Base-by-base conservation (phyloP, 805 yeast genomes). In the Saccharomycopsis guyanensis region DNA sequence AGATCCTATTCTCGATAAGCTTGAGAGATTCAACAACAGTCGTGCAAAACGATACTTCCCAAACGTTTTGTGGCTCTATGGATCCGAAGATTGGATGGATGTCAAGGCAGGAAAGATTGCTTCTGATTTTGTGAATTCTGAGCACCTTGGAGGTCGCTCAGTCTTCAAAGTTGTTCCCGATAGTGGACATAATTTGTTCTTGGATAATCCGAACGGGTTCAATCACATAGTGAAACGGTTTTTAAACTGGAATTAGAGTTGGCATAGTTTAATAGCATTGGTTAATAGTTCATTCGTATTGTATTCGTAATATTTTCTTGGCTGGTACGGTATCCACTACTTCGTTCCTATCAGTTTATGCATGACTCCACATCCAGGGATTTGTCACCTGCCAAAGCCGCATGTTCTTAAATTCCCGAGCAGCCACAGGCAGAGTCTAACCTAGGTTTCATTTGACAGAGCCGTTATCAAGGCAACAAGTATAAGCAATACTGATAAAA, bases 61-160 rank as follows among this genome's bases (percentile, higher is more conserved):
- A n/a, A 61, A 66, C 38, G 65, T 72, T 2, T 59, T 77, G 54
- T 65, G 78, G 60, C 56, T 68, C 42, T 85, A 82, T 59, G 94
- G 93, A 0, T 75, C 79, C 52, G 75, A 69, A 52, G 94, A 85
- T 57, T 84, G 85, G 70, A 84, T 83, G 93, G 72, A 78, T 56
- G 61, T 70, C 1, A 69, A 66, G 35, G 82, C 82, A 0, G 83
- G 83, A 4, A 38, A 22, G 29, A 16, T n/a, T 12, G 38, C 50
- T n/a, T 27, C 32, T n/a, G 38, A 49, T 8, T 49, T 3, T 12
- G 38, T 51, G 3, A 50, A 50, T 22, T 5, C 24, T 3, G 36
- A 38, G 7, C 57, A 62, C 20, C 35, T 39, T 16, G 35, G 42
- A 1, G 58, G 53, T 0, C 13, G 32, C 1, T 44, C 45, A 2